phyloP scores from a whole-genome alignment of 148 eudicot species.

The Dysphania ambrosioides region DNA sequence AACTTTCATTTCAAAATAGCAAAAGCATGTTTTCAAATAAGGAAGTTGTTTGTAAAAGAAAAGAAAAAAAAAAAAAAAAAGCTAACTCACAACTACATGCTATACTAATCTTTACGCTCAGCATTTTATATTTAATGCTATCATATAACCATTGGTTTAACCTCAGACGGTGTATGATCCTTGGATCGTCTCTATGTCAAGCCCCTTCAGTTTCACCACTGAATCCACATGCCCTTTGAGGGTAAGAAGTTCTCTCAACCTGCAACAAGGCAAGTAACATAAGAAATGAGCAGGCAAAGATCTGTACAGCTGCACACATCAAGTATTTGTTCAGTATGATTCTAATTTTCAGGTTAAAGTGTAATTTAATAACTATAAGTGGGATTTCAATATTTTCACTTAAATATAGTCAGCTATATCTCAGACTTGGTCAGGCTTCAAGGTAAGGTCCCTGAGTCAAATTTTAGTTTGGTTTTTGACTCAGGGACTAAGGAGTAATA shows the following conservation, averaged over 20 bases:
- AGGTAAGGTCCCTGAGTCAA: too few species aligned
- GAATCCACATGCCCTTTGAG: slow-evolving; percentile 46
- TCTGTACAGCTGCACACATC: not conserved
- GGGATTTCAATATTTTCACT: not conserved
- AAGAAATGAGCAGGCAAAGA: slow-evolving; percentile 4
- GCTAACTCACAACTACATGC: slow-evolving; percentile 36
- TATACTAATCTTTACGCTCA: slow-evolving; percentile 36
- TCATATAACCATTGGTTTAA: slow-evolving; percentile 5
- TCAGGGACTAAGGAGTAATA: not conserved
- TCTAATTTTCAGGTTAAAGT: not conserved
- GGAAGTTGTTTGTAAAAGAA: slow-evolving; percentile 15
- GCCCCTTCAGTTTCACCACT: slow-evolving; percentile 44
- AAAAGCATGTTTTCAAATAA: slow-evolving; percentile 17
- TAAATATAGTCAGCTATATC: not conserved
- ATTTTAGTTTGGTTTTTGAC: not conserved
- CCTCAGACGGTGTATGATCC: slow-evolving; percentile 38
- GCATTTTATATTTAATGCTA: slow-evolving; percentile 21
- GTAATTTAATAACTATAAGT: not conserved
- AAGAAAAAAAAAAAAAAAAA: not conserved
- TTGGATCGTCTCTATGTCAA: slow-evolving; percentile 44
- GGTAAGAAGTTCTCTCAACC: slow-evolving; percentile 41
- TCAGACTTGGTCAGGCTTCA: not conserved
- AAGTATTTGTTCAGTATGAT: not conserved
- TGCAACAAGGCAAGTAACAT: slow-evolving; percentile 11
- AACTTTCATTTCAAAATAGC: slow-evolving; percentile 28